Conservation (phyloP, 2,329 filamentous ascomycete genomes). For the Zarea fungicola region DNA sequence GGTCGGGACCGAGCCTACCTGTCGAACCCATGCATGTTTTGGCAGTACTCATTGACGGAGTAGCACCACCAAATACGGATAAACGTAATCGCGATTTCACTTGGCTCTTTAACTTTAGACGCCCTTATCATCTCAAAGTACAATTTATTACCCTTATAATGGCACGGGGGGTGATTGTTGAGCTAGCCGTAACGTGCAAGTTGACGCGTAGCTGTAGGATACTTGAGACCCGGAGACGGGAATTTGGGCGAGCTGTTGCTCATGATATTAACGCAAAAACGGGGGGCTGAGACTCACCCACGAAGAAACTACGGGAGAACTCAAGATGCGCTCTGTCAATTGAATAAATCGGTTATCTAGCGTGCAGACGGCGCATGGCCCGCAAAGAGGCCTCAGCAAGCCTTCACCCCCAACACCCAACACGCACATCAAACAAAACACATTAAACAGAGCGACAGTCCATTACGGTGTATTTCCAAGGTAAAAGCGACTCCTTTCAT, state of each 20-base stretch:
- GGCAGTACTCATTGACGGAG: too few relatives aligned
- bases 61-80: too few relatives aligned
- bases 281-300: too few relatives aligned
- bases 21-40: not conserved
- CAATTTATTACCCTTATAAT: too few relatives aligned
- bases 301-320: too few relatives aligned
- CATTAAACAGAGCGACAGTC: not conserved
- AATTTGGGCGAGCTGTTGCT: too few relatives aligned
- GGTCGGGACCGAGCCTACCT: not conserved
- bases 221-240: not conserved
- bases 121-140: too few relatives aligned
- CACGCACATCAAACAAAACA: slow-evolving; percentile 1
- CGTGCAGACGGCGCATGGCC: not conserved
- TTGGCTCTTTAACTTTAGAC: too few relatives aligned
- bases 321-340: not conserved
- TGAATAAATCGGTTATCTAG: not conserved
- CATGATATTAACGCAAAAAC: not conserved
- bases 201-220: not conserved
- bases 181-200: too few relatives aligned
- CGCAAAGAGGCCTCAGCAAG: not conserved
- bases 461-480: too few relatives aligned
- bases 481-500: not conserved
- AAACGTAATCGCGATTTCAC: too few relatives aligned
- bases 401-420: not conserved
- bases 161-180: too few relatives aligned